phyloP scores from a whole-genome alignment of 2,329 filamentous ascomycete genomes.

The Pseudogymnoascus destructans region DNA sequence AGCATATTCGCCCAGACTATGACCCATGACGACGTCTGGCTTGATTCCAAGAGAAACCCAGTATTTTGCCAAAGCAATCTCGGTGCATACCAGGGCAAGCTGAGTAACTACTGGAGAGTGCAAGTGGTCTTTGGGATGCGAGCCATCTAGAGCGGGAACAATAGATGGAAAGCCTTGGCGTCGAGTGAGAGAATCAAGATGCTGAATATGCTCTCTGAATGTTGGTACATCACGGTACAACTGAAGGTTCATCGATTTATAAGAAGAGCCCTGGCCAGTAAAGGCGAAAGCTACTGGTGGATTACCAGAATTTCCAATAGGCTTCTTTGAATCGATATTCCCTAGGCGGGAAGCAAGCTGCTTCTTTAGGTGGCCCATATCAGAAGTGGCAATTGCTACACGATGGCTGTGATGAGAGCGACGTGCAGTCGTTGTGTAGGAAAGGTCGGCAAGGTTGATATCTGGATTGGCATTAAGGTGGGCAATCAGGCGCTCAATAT shows the following conservation, averaged over 20 bases:
- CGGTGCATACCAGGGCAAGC: slow-evolving; percentile 37
- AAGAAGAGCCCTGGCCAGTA: slow-evolving; percentile 30
- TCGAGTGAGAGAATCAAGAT: slow-evolving; percentile 19
- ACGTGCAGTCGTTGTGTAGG: slow-evolving; percentile 26
- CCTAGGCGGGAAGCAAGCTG: slow-evolving; percentile 8
- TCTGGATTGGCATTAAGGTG: slow-evolving; percentile 14
- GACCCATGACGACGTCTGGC: slow-evolving; percentile 42
- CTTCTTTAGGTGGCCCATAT: slow-evolving; percentile 19
- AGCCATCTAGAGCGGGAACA: slow-evolving; percentile 32
- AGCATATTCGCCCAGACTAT: slow-evolving; percentile 61
- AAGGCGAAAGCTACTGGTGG: slow-evolving; percentile 9
- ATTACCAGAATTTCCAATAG: slow-evolving; percentile 2
- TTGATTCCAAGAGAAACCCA: slow-evolving; percentile 42
- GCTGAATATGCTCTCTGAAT: slow-evolving; percentile 19
- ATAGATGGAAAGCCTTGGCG: slow-evolving; percentile 22
- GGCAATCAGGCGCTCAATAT: slow-evolving; percentile 12
- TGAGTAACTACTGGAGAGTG: slow-evolving; percentile 39
- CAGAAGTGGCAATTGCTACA: slow-evolving; percentile 33
- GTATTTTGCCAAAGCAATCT: slow-evolving; percentile 40
- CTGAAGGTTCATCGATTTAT: slow-evolving; percentile 29
- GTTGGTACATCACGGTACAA: slow-evolving; percentile 28
- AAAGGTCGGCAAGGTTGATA: slow-evolving; percentile 11
- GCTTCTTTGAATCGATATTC: not conserved
- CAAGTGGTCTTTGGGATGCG: slow-evolving; percentile 27
- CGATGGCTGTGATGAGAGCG: slow-evolving; percentile 45